phyloP scores from a whole-genome alignment of 805 yeast species.

The Lachancea mirantina region DNA sequence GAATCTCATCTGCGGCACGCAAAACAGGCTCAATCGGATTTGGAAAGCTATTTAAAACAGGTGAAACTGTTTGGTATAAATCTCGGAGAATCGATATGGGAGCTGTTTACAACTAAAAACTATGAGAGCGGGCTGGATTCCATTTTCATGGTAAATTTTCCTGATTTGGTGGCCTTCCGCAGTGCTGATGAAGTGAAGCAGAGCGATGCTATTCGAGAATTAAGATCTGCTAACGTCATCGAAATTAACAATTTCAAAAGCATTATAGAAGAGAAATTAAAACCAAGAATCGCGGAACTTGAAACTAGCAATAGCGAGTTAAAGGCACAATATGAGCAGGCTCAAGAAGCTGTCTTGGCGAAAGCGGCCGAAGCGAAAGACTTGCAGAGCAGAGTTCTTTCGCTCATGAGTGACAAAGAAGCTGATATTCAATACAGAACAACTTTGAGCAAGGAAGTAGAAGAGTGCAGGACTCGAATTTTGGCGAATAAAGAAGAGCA shows the following conservation, averaged over 20 bases:
- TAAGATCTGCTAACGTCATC: slow-evolving; percentile 4
- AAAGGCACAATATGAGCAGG: slow-evolving; percentile 1
- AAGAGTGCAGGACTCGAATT: too few relatives aligned
- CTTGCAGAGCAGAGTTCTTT: too few relatives aligned
- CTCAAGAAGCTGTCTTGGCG: too few relatives aligned
- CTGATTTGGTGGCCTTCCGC: slow-evolving; percentile 13
- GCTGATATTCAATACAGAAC: slow-evolving; percentile 6
- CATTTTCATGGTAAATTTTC: slow-evolving; percentile 4
- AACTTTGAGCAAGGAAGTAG: too few relatives aligned
- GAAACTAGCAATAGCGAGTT: slow-evolving; percentile 5
- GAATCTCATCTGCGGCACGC: background rate
- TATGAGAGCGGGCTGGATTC: slow-evolving; percentile 10
- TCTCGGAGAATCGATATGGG: slow-evolving; percentile 12
- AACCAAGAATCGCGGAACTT: slow-evolving; percentile 9
- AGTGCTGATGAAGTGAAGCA: slow-evolving; percentile 9
- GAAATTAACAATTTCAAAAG: slow-evolving; percentile 5
- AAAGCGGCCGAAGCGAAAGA: too few relatives aligned
- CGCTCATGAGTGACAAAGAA: slow-evolving; percentile 7
- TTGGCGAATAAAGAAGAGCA: too few relatives aligned
- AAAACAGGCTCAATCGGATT: background rate
- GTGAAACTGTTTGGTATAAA: slow-evolving; percentile 12
- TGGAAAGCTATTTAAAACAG: slow-evolving; percentile 9
- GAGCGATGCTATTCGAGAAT: slow-evolving; percentile 4
- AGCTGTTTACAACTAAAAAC: slow-evolving; percentile 6
- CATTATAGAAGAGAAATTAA: slow-evolving; percentile 14